A percentile compares a stretch with the other conserved stretches of the same genome.
phyloP scores from a whole-genome alignment of 2,329 filamentous ascomycete genomes.

The Fusarium clavum region DNA sequence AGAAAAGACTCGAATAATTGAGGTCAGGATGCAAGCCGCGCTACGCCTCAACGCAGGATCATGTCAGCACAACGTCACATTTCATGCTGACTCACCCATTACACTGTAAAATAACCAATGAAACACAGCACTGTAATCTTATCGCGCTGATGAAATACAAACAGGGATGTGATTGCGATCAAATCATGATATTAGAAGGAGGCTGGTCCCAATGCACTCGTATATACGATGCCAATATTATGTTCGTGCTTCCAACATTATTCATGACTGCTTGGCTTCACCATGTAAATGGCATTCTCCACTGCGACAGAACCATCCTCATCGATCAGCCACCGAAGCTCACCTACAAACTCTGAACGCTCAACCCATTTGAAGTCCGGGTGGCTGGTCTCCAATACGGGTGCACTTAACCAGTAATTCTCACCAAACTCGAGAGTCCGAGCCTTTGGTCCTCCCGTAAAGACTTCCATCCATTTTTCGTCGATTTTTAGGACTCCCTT shows the following conservation, averaged over 20 bases:
- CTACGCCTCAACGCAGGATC: not conserved
- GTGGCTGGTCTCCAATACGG: not conserved
- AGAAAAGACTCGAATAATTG: not conserved
- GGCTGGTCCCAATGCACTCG: too few species aligned
- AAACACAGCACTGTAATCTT: not conserved
- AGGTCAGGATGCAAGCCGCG: not conserved
- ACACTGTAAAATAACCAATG: not conserved
- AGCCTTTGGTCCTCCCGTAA: not conserved
- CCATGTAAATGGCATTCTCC: constrained; percentile 10
- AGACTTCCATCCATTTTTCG: constrained; percentile 20
- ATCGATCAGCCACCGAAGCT: constrained; percentile 4
- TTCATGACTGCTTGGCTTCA: not conserved
- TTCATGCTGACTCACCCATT: not conserved
- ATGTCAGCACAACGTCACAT: not conserved
- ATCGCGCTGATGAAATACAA: not conserved
- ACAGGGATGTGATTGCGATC: too few species aligned
- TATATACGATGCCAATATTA: too few species aligned
- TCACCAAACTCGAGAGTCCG: constrained; percentile 14
- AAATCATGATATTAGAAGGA: too few species aligned
- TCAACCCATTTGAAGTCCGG: constrained; percentile 13
- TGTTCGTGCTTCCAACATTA: fast-evolving
- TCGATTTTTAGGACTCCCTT: constrained; percentile 1
- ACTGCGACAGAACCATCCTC: not conserved
- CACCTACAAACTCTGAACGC: constrained; percentile 4
- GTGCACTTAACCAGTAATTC: constrained; percentile 8